Conservation (phyloP, 2,329 filamentous ascomycete species). For the Cercospora citrullina region DNA sequence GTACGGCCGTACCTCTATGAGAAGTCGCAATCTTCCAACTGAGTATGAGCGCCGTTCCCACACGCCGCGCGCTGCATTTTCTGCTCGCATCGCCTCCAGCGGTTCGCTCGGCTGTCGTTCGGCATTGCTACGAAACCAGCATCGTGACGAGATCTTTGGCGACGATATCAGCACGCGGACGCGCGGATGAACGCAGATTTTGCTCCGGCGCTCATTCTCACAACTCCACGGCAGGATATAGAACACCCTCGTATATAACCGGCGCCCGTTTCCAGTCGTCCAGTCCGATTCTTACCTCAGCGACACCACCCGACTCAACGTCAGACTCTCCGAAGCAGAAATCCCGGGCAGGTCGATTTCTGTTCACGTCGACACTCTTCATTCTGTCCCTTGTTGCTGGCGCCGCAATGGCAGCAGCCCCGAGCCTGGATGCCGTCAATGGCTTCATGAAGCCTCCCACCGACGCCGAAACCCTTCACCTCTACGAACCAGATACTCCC, state of each 20-base stretch:
- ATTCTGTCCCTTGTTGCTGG: constrained; percentile 54
- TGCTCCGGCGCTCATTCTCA: constrained; percentile 15
- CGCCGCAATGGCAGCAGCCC: constrained; percentile 58
- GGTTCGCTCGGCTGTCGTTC: constrained; percentile 22
- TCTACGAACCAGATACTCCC: constrained; percentile 62
- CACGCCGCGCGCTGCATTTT: constrained; percentile 5
- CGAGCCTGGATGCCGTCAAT: constrained; percentile 52
- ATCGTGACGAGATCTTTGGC: constrained; percentile 24
- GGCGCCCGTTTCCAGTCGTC: constrained; percentile 19
- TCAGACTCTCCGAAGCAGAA: background rate
- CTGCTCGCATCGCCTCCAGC: constrained; percentile 24
- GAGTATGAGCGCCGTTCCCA: constrained; percentile 4
- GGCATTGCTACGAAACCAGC: constrained; percentile 13
- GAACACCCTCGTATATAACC: constrained; percentile 18
- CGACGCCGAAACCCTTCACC: constrained; percentile 70
- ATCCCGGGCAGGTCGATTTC: constrained; percentile 14
- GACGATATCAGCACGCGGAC: constrained; percentile 22
- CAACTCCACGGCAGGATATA: constrained; percentile 19
- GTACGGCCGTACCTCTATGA: constrained; percentile 7
- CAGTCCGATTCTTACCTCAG: background rate
- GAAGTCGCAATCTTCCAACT: background rate
- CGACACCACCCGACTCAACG: background rate
- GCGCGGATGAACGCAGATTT: background rate
- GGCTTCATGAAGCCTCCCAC: constrained; percentile 57
- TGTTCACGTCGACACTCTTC: constrained; percentile 49